These are phyloP conservation scores for Chytriomyces sp. DNA, from an alignment of 192 early-diverging fungal genomes.

Conservation along the genomic window DNA sequence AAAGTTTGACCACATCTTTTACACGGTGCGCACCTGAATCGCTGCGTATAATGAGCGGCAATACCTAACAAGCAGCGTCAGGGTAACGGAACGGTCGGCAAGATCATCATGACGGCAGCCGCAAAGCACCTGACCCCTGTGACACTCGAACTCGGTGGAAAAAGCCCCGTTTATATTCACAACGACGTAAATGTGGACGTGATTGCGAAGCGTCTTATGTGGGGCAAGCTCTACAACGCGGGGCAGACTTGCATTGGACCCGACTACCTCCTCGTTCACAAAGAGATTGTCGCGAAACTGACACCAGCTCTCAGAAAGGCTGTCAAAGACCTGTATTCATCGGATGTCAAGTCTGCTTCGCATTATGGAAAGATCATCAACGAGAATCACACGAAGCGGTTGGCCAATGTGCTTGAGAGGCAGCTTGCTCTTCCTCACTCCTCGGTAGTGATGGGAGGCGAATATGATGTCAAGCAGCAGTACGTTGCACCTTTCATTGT, in stretches of 20 bases:
- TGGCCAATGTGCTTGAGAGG: constrained; percentile 57
- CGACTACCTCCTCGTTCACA: constrained; percentile 79
- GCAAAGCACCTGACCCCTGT: constrained; percentile 82
- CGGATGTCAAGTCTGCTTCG: constrained; percentile 47
- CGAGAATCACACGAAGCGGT: constrained; percentile 68
- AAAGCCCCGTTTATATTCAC: constrained; percentile 69
- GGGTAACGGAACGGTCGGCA: constrained; percentile 79
- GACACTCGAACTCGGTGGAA: constrained; percentile 93
- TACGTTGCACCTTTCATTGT: constrained; percentile 84
- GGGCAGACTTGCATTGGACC: constrained; percentile 79
- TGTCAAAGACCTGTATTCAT: constrained; percentile 31
- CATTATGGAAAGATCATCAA: constrained; percentile 76
- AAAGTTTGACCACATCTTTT: constrained; percentile 89
- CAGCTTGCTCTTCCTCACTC: constrained; percentile 40
- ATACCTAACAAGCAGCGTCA: too few species aligned
- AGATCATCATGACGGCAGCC: constrained; percentile 80
- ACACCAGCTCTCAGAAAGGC: constrained; percentile 53
- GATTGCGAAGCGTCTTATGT: constrained; percentile 74
- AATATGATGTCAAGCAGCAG: constrained; percentile 54
- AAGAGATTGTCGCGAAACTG: constrained; percentile 60
- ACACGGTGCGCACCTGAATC: too few species aligned
- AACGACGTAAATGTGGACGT: constrained; percentile 57
- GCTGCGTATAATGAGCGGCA: too few species aligned
- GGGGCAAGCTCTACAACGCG: constrained; percentile 80
- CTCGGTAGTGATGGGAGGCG: constrained; percentile 59